Percentiles rank a stretch among this genome's conserved stretches.
Conservation (phyloP, 1,284 basidiomycete species). For the Melampsora abietis-canadensis region DNA sequence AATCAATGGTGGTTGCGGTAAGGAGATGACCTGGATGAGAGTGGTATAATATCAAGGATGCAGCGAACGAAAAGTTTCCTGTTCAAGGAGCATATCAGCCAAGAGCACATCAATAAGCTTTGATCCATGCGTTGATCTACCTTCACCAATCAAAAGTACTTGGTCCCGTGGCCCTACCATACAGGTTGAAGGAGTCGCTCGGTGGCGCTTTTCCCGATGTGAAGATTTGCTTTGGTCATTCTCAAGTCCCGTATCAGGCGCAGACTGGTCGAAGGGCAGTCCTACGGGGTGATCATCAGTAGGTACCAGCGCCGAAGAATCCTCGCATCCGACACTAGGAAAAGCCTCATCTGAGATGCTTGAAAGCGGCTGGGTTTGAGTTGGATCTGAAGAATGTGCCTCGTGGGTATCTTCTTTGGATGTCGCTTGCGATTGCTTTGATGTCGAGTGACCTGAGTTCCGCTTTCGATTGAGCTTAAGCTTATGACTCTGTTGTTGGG, state of each 20-base stretch:
- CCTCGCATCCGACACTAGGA: not conserved
- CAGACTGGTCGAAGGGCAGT: not conserved
- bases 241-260: not conserved
- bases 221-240: not conserved
- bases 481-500: constrained; percentile 1
- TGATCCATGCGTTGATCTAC: not conserved
- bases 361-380: not conserved
- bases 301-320: not conserved
- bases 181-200: not conserved
- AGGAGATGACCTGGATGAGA: constrained; percentile 64
- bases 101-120: not conserved
- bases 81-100: not conserved
- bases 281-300: not conserved
- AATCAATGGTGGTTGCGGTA: constrained; percentile 83
- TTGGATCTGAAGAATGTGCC: not conserved
- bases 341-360: not conserved
- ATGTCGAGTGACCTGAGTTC: not conserved
- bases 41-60: constrained; percentile 63
- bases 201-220: not conserved
- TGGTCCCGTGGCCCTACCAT: constrained; percentile 23
- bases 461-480: not conserved
- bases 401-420: not conserved
- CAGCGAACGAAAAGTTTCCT: constrained; percentile 87
- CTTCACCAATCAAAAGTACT: constrained; percentile 29
- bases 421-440: not conserved